These are phyloP conservation scores for Usnea hakonensis DNA, from an alignment of 495 filamentous ascomycete species.

Conservation along the genomic window DNA sequence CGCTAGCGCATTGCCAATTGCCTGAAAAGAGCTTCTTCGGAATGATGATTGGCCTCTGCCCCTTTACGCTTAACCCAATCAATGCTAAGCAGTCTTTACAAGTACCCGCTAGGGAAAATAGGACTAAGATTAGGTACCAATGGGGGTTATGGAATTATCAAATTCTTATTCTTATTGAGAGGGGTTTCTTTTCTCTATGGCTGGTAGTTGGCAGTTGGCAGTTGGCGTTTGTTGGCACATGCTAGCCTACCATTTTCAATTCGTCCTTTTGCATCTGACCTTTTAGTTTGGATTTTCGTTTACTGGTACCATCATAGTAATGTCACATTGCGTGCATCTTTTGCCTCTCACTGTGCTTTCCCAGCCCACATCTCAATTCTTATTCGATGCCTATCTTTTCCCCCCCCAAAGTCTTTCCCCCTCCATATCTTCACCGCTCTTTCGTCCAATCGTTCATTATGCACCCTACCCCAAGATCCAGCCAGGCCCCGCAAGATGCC, in stretches of 20 bases:
- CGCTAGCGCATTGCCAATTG: neutral
- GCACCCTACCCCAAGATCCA: neutral
- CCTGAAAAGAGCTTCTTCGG: neutral
- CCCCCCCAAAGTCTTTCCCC: neutral
- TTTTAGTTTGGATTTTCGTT: neutral
- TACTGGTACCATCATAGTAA: too few species aligned
- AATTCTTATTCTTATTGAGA: too few species aligned
- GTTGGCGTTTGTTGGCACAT: neutral
- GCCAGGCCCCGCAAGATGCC: neutral
- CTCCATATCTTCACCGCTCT: slow-evolving; percentile 6
- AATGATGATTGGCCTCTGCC: neutral
- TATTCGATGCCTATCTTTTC: neutral
- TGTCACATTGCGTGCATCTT: slow-evolving; percentile 4
- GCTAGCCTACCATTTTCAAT: neutral
- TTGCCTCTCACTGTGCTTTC: neutral
- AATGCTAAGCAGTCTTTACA: neutral
- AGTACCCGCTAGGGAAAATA: too few species aligned
- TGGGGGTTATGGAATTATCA: too few species aligned
- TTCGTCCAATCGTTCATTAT: too few species aligned
- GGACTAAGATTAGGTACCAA: too few species aligned
- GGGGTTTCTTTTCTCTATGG: too few species aligned
- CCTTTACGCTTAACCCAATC: neutral
- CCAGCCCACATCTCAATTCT: neutral
- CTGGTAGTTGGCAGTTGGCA: too few species aligned
- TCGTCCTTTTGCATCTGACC: neutral